Base-by-base conservation (phyloP, 331 rosid species). In the Quercus lobata region DNA sequence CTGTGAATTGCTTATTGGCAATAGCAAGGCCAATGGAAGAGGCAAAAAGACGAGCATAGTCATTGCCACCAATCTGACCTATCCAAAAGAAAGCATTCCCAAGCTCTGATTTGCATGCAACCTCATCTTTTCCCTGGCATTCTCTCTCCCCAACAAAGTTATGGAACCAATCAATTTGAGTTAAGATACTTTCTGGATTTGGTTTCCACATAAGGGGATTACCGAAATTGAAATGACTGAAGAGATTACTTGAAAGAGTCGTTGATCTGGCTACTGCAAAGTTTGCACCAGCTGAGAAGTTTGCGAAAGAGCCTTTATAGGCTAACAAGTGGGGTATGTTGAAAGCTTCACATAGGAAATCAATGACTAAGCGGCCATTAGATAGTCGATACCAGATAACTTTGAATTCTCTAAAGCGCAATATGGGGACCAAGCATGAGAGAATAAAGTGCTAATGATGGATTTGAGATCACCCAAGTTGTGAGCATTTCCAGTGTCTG, bases 1-100 rank as follows among this genome's bases (percentile, higher is more conserved):
- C 37, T 8, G 53, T 58, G 27, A 81, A 49, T 4, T 27, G 17
- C 4, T 46, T 61, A 30, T 17, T 7, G 54, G 46, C 49, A 29
- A 69, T 7, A 34, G 44, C 44, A 1, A 7, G 44, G 2, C 44
- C 44, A 7, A 37, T 37, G 2, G 71, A 22, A 7, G 84, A 81
- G 7, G 73, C 77, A 25, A 27, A 69, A 30, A 69, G 22, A 17
- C 81, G 80, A 44, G 72, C 24, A 62, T 75, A 81, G 63, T 81
- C 84, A 54, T 70, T 76, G 72, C 80, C 72, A 16, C 84, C 76
- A 12, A 54, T 16, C 24, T 53, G 30, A 25, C 63, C 65, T 1
- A 73, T 32, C 76, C 76, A 73, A 12, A 73, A 27, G 22, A 73
- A 49, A 19, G 46, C 11, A 1, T 73, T 55, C 25, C 4, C 76